Evolutionary conservation across 192 early-diverging fungal species (phyloP).

Genomic region (Paraglomus brasilianum): DNA sequence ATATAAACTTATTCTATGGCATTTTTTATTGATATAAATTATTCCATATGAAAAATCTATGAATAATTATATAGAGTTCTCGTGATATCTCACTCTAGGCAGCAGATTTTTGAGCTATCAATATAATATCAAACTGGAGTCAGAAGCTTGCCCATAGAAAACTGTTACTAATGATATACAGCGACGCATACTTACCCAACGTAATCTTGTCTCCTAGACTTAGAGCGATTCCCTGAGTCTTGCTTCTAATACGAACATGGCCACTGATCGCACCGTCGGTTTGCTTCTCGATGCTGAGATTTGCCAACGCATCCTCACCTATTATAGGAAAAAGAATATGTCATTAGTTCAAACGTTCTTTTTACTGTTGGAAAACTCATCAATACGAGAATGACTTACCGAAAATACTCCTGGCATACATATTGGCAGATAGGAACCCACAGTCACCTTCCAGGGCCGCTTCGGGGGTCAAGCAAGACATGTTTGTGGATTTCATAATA

Average conservation of each 20-base stretch:
- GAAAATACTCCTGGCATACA: conserved; percentile 95
- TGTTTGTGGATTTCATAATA: conserved; percentile 95
- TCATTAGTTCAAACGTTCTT: too few relatives aligned
- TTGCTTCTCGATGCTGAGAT: conserved; percentile 88
- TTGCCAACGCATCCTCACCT: conserved; percentile 93
- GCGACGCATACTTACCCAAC: conserved; percentile 35
- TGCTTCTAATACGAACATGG: conserved; percentile 95
- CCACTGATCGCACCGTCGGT: conserved; percentile 79
- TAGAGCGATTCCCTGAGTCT: conserved; percentile 98
- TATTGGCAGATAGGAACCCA: conserved; percentile 95
- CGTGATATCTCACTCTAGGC: too few relatives aligned
- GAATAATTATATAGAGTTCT: too few relatives aligned
- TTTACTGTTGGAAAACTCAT: too few relatives aligned
- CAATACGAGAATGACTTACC: conserved; percentile 55
- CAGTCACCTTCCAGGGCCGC: conserved; percentile 90
- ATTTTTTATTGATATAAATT: too few relatives aligned
- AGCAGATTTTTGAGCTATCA: too few relatives aligned
- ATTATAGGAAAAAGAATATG: conserved; percentile 10
- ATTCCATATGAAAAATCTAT: too few relatives aligned
- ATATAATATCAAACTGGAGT: too few relatives aligned
- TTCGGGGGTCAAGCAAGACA: conserved; percentile 97
- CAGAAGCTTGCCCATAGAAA: too few relatives aligned
- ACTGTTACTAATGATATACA: too few relatives aligned
- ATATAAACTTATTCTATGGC: too few relatives aligned
- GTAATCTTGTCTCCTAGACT: conserved; percentile 85